Percentiles rank a stretch among this genome's conserved stretches.
phyloP scores from a whole-genome alignment of 2,329 filamentous ascomycete species.

The Stachybotrys echinatus region DNA sequence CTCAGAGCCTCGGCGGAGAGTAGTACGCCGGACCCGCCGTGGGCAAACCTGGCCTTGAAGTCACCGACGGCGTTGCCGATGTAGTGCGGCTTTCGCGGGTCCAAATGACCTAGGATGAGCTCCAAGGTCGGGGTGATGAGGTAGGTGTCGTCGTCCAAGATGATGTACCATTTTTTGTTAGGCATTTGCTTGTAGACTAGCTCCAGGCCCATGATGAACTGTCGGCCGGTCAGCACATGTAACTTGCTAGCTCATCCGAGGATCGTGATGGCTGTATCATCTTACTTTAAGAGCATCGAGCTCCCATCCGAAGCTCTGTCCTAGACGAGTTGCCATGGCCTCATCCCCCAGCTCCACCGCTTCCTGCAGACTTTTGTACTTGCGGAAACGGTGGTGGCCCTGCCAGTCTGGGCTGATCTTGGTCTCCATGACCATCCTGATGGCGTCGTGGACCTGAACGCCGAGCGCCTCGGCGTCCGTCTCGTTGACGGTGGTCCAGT shows the following conservation, averaged over 20 bases:
- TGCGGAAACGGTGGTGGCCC: conserved; percentile 28
- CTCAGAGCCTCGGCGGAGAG: conserved; percentile 46
- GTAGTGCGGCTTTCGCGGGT: conserved; percentile 41
- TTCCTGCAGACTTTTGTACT: conserved; percentile 32
- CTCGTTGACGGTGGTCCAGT: conserved; percentile 36
- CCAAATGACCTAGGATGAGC: conserved; percentile 42
- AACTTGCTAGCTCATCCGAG: neutral
- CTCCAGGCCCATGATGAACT: conserved; percentile 53
- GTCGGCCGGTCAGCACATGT: conserved; percentile 1
- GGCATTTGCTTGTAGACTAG: conserved; percentile 44
- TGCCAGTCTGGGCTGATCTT: conserved; percentile 19
- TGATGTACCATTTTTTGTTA: conserved; percentile 53
- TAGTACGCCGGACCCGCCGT: conserved; percentile 50
- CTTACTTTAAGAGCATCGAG: conserved; percentile 44
- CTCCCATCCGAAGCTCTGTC: conserved; percentile 39
- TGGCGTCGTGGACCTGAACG: conserved; percentile 34
- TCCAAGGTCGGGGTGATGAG: conserved; percentile 43
- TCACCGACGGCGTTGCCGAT: conserved; percentile 54
- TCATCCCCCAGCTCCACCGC: conserved; percentile 33
- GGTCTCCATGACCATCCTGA: conserved; percentile 28
- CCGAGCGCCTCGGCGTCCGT: conserved; percentile 24
- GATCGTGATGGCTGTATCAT: too few relatives aligned
- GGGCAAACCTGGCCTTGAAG: conserved; percentile 49
- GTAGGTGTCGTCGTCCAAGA: conserved; percentile 54
- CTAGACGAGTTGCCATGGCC: conserved; percentile 28